Evolutionary conservation across 495 filamentous ascomycete species (phyloP), one percentile per base, ranked within the genome.

Genomic region (Podospora bellae-mahoneyi): DNA sequence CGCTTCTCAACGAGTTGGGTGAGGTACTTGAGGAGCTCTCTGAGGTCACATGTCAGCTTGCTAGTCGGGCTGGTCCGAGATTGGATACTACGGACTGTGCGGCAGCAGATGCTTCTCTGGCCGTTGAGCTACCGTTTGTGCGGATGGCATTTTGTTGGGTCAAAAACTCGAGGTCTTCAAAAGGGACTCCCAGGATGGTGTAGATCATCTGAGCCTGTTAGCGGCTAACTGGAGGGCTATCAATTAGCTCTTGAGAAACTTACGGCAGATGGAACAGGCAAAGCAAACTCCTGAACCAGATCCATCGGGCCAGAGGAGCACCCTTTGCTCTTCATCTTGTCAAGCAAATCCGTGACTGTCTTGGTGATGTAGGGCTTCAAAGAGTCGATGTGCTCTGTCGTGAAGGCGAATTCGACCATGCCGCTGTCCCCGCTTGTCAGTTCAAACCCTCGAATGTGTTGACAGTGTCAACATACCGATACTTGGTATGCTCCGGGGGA

Each of bases 351-450:
- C 20, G 78, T 74, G 3, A 82, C 81, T 4, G 81, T 82, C 65
- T 79, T 76, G 62, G 78, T 77, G 61, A 84, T 83, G 27, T 78
- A 75, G 30, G 82, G 81, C 53, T 76, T 68, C 65, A 82, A 61
- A 30, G 68, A 72, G 26, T 79, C 69, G 66, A 83, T 68, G 53
- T 78, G 73, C n/a, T 78, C 73, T 0, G 68, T 60, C 9, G 75
- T 75, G 62, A 83, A 83, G 26, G 79, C 66, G 0, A 74, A 63
- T 67, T 82, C 77, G 2, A 83, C 78, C 82, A 83, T 84, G 60
- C 76, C 66, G 34, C 77, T 48, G 9, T 18, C 5, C 23, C 5
- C 5, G 0, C 10, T 9, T n/a, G 20, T 70, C 34, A 71, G 62
- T 58, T 57, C 58, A 64, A 1, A 66, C 64, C 59, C 58, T 1